These are phyloP conservation scores for Cucurbita maxima DNA, from an alignment of 306 rosid species.

Conservation along the genomic window DNA sequence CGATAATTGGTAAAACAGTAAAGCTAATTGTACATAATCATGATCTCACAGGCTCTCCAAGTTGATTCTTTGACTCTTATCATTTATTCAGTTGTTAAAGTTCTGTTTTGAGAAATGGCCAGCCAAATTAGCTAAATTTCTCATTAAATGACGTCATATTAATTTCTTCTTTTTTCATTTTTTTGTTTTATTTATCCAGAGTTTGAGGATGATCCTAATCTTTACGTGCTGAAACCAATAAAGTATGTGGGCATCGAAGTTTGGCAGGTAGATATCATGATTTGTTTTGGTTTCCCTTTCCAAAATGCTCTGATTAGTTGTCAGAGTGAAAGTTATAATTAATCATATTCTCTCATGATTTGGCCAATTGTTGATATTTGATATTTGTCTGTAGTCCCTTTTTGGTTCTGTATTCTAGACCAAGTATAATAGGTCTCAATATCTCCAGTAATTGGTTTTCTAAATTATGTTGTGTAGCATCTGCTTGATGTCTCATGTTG, in stretches of 20 bases:
- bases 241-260: constrained; percentile 94
- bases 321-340: neutral
- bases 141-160: neutral
- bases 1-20: neutral
- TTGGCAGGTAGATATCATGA: constrained; percentile 62
- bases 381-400: neutral
- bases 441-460: neutral
- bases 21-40: neutral
- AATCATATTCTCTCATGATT: neutral
- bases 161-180: neutral
- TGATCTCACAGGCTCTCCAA: neutral
- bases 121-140: neutral
- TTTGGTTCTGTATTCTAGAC: neutral
- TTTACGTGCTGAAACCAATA: constrained; percentile 73
- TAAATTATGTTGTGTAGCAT: neutral
- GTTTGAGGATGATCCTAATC: constrained; percentile 87
- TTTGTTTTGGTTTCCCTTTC: neutral
- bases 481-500: constrained; percentile 2
- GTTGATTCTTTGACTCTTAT: neutral
- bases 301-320: neutral
- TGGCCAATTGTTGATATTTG: neutral
- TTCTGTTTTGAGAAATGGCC: neutral
- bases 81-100: neutral
- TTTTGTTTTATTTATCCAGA: constrained; percentile 29
- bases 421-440: neutral